phyloP scores from a whole-genome alignment of 306 rosid species.

The Betula pendula region DNA sequence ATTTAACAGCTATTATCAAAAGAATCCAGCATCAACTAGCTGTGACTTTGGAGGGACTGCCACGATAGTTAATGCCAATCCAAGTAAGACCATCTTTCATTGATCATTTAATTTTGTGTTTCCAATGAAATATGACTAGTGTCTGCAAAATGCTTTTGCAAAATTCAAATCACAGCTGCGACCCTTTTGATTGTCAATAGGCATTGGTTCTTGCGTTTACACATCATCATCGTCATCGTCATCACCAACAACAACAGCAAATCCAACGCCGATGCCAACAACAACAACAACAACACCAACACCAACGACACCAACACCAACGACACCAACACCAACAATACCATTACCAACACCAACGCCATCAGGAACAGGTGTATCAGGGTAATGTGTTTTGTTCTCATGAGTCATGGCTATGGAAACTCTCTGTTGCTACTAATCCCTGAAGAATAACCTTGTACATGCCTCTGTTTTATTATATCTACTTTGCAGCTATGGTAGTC shows the following conservation, averaged over 20 bases:
- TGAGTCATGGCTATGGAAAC: slow-evolving; percentile 9
- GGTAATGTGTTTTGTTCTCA: slow-evolving; percentile 40
- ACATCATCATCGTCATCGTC: slow-evolving; percentile 56
- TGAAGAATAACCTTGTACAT: slow-evolving; percentile 27
- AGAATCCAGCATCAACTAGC: slow-evolving; percentile 76
- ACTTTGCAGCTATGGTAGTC: slow-evolving; percentile 50
- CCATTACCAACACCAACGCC: slow-evolving; percentile 39
- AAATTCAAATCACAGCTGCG: slow-evolving; percentile 21
- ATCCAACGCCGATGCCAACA: slow-evolving; percentile 2
- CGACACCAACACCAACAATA: slow-evolving; percentile 11
- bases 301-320: slow-evolving; percentile 12
- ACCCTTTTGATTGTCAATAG: slow-evolving; percentile 35
- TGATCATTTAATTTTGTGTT: slow-evolving; percentile 12
- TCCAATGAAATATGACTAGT: background rate
- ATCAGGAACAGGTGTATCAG: slow-evolving; percentile 45
- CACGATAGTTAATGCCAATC: slow-evolving; percentile 57
- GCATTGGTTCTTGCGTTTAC: slow-evolving; percentile 66
- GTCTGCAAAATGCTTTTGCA: slow-evolving; percentile 4
- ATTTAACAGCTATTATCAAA: slow-evolving; percentile 80
- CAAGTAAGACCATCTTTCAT: slow-evolving; percentile 51
- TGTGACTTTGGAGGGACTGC: slow-evolving; percentile 93
- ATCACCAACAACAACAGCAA: slow-evolving; percentile 43
- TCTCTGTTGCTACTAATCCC: slow-evolving; percentile 2
- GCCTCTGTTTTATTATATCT: slow-evolving; percentile 6
- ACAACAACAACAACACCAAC: slow-evolving; percentile 23